A percentile compares a stretch with the other conserved stretches of the same genome.
phyloP scores from a whole-genome alignment of 192 early-diverging fungal species.

The Podila verticillata region DNA sequence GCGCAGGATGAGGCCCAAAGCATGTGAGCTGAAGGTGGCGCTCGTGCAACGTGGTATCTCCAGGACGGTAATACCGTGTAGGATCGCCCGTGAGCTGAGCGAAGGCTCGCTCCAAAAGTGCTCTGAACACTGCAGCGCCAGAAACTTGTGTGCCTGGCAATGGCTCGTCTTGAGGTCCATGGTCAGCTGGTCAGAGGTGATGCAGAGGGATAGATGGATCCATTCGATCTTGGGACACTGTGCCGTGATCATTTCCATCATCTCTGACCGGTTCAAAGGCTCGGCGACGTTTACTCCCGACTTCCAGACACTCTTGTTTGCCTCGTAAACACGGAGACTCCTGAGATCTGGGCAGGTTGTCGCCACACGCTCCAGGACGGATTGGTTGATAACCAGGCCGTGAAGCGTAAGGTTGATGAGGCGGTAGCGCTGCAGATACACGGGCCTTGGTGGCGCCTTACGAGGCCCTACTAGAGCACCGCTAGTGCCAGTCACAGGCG shows the following conservation, averaged over 20 bases:
- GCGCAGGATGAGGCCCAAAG: not conserved
- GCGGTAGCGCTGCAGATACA: constrained; percentile 10
- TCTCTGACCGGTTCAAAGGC: not conserved
- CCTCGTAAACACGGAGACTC: constrained; percentile 1
- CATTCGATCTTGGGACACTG: not conserved
- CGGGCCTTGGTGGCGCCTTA: constrained; percentile 9
- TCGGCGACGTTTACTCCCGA: not conserved
- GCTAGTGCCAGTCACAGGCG: constrained; percentile 1
- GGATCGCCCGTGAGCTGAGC: not conserved
- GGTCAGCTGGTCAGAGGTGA: too few relatives aligned
- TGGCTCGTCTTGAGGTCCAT: too few relatives aligned
- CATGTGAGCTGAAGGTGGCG: too few relatives aligned
- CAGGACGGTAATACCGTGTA: constrained; percentile 2
- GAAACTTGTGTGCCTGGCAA: too few relatives aligned
- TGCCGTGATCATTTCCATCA: not conserved
- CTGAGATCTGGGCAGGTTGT: constrained; percentile 25
- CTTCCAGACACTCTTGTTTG: not conserved
- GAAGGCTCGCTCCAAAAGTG: too few relatives aligned
- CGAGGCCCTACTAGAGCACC: constrained; percentile 14
- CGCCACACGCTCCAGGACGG: constrained; percentile 17
- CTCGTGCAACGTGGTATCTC: not conserved
- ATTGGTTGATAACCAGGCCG: not conserved
- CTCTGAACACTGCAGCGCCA: too few relatives aligned
- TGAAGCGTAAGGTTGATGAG: constrained; percentile 9
- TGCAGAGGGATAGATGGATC: not conserved